phyloP scores from a whole-genome alignment of 805 yeast species.

The Scheffersomyces coipomensis region DNA sequence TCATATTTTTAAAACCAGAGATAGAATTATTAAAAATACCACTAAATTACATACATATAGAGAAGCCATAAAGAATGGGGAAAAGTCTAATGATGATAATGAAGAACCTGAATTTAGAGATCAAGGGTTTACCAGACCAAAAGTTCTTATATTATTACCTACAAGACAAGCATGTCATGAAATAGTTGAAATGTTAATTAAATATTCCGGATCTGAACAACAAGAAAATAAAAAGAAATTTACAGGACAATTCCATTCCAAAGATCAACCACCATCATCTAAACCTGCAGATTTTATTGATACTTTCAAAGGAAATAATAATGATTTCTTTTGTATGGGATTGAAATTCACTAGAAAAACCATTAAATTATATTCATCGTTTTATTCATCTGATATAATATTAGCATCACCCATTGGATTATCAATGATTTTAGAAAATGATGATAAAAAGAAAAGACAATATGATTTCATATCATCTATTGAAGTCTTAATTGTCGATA shows the following conservation, averaged over 20 bases:
- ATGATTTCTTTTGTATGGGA: constrained; percentile 91
- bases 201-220: constrained; percentile 66
- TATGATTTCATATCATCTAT: constrained; percentile 86
- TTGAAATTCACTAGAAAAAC: constrained; percentile 86
- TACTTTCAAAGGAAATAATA: constrained; percentile 82
- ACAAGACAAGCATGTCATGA: constrained; percentile 77
- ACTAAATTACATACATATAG: constrained; percentile 47
- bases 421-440: constrained; percentile 66
- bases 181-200: constrained; percentile 59
- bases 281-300: constrained; percentile 85
- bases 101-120: constrained; percentile 70
- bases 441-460: constrained; percentile 54
- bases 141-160: constrained; percentile 78
- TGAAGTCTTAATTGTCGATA: constrained; percentile 78
- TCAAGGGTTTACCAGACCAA: constrained; percentile 95
- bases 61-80: constrained; percentile 37
- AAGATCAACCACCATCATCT: constrained; percentile 40
- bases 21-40: constrained; percentile 76
- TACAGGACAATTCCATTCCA: constrained; percentile 62
- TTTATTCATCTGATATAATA: constrained; percentile 81
- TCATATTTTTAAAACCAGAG: constrained; percentile 85
- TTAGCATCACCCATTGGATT: constrained; percentile 92
- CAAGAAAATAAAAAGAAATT: constrained; percentile 81
- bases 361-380: constrained; percentile 77
- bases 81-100: constrained; percentile 27